Base-by-base conservation (phyloP, 2,329 filamentous ascomycete genomes). In the Epichloe typhina region DNA sequence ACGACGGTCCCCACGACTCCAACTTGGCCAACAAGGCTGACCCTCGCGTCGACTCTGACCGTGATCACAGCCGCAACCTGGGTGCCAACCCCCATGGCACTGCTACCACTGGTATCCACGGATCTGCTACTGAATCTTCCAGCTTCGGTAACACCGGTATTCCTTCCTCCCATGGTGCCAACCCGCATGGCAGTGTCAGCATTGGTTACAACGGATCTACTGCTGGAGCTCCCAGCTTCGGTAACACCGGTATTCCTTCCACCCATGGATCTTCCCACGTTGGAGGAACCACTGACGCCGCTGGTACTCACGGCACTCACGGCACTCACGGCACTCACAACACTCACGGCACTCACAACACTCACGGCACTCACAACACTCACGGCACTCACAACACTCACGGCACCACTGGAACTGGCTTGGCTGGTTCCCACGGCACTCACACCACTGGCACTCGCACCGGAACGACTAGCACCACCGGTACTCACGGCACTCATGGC, bases 1-100 rank as follows among this genome's bases (percentile, higher is more conserved):
- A 64, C 8, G 63, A 62, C 1, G 74, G 76, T 0, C 75, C 75
- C 40, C 74, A 79, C 61, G 57, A 57, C 53, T 71, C 69, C 2
- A 67, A 73, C 53, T 11, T 70, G 17, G 56, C 66, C 19, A 80
- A 80, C 68, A 76, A 76, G 58, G 43, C 62, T 2, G 77, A 80
- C 55, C 75, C 76, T 19, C 66, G 74, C 17, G 67, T 77, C 49
- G 76, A 80, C 60, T 75, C 72, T 4, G 74, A 80, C 57, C 65
- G 73, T 9, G 71, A 73, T 50, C 62, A 66, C 43, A 65, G 62
- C 57, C 59, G 59, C 49, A 68, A 62, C 58, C 23, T 62, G 53
- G 62, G 63, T 12, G 53, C 56, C 33, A 65, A 65, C 54, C 58
- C 62, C 13, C 68, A 70, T 4, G 53, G 51, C 8, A 51, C 49